Base-by-base conservation (phyloP, 257 asterid genomes). In the Euphrasia confusa region DNA sequence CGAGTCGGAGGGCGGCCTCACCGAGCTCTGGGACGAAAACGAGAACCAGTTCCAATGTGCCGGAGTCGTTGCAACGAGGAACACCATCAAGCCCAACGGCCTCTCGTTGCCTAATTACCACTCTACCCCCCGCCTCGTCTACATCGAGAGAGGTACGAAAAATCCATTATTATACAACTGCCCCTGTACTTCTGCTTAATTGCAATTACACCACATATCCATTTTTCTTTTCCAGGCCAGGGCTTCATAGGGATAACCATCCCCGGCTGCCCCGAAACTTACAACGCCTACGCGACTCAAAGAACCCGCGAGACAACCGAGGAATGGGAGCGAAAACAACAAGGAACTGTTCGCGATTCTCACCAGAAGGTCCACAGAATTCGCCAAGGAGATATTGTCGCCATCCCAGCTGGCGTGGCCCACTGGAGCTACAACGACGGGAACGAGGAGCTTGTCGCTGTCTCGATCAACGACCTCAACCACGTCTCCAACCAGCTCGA, bases 261-360 rank as follows among this genome's bases (percentile, higher is more conserved):
- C 74, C 92, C 96, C 1, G 95, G 96, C 9, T 88, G 96, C 54
- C 84, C 91, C 0, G 96, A 85, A 42, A 82, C 95, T 0, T 88
- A 60, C 58, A 68, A 77, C 10, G 57, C 80, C 15, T 21, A 9
- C 48, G 32, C 26, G 54, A 12, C 17, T 9, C 62, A 66, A 42
- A 45, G 21, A 45, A 42, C 62, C 42, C 37, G 30, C 54, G 75
- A 64, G 60, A 27, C 15, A 7, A 45, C 17, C 21, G 52, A 45
- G n/a, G 15, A 21, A 15, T 21, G 54, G 63, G 59, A 70, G 52
- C 42, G 13, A 12, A 5, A 58, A 63, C 52, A 59, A 47, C 13
- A 30, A 14, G 64, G 68, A 37, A 68, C 63, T 2, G 35, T 6
- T 44, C 55, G 49, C 39, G 94, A 85, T 57, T 70, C 66, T 72